Evolutionary conservation across 2,329 filamentous ascomycete species (phyloP).

Genomic region (Aspergillus sp.): DNA sequence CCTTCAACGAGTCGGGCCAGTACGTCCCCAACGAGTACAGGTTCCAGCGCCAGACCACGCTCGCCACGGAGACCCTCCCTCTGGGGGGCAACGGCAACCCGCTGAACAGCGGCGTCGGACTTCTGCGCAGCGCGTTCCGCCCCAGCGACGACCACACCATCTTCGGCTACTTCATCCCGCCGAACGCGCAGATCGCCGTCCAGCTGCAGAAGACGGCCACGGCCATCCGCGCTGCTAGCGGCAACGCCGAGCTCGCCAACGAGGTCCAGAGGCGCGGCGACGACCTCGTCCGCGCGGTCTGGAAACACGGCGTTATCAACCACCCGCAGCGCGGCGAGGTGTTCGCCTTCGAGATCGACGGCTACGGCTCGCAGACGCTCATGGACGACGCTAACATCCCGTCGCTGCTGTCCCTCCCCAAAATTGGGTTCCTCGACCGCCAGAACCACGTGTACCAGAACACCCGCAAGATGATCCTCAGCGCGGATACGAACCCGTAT

Average conservation of each 20-base stretch:
- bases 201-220: conserved; percentile 68
- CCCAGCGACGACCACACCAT: conserved; percentile 94
- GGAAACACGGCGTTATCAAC: conserved; percentile 65
- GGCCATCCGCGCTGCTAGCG: conserved; percentile 52
- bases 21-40: conserved; percentile 72
- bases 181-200: conserved; percentile 92
- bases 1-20: conserved; percentile 62
- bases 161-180: conserved; percentile 86
- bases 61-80: conserved; percentile 82
- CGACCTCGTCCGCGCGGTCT: conserved; percentile 64
- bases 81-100: conserved; percentile 84
- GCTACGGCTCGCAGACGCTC: conserved; percentile 51
- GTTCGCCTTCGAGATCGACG: conserved; percentile 57
- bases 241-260: conserved; percentile 43
- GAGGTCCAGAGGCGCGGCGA: conserved; percentile 49
- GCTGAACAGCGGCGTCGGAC: conserved; percentile 69
- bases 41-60: conserved; percentile 70
- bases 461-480: conserved; percentile 73
- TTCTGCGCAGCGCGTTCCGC: conserved; percentile 84
- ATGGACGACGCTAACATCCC: conserved; percentile 61
- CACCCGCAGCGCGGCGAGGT: conserved; percentile 46
- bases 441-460: conserved; percentile 71
- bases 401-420: conserved; percentile 51
- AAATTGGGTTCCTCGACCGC: conserved; percentile 48
- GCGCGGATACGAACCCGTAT: conserved; percentile 74